A percentile compares a stretch with the other conserved stretches of the same genome.
phyloP scores from a whole-genome alignment of 1,139 yeast species.

The Yamadazyma siamensis region DNA sequence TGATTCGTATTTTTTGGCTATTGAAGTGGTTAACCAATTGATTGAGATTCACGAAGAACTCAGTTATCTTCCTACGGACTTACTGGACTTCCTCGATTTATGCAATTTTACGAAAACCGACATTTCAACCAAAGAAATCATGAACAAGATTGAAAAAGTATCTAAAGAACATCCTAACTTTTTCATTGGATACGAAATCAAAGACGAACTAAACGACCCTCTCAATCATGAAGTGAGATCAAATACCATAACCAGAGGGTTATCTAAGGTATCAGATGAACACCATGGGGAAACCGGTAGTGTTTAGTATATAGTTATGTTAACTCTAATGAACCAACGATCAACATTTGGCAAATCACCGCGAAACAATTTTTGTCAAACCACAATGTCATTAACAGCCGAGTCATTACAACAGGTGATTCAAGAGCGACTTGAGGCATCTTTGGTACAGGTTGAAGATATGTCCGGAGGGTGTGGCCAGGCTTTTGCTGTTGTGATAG shows the following conservation, averaged over 20 bases:
- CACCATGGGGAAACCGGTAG: slow-evolving; percentile 11
- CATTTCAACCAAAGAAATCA: slow-evolving; percentile 36
- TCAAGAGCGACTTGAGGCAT: slow-evolving; percentile 48
- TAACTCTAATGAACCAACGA: no score
- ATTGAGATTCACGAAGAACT: slow-evolving; percentile 83
- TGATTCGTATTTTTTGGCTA: slow-evolving; percentile 83
- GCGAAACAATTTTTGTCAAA: no score
- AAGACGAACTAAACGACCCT: slow-evolving; percentile 16
- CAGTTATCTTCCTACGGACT: slow-evolving; percentile 67
- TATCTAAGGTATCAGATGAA: slow-evolving; percentile 22
- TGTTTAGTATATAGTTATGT: no score
- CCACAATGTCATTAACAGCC: slow-evolving; percentile 38
- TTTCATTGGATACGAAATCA: slow-evolving; percentile 22
- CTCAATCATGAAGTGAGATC: slow-evolving; percentile 29
- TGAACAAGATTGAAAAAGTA: slow-evolving; percentile 28
- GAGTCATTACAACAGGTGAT: slow-evolving; percentile 47
- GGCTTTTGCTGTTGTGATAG: slow-evolving; percentile 83
- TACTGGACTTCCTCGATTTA: slow-evolving; percentile 34
- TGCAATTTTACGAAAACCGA: slow-evolving; percentile 28
- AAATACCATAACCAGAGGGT: slow-evolving; percentile 35
- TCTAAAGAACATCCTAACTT: slow-evolving; percentile 29
- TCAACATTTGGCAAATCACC: no score
- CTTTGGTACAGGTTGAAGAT: slow-evolving; percentile 60
- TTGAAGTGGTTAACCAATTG: slow-evolving; percentile 83
- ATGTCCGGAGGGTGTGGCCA: slow-evolving; percentile 88